Evolutionary conservation across 1,284 basidiomycete genomes (phyloP), one percentile per base, ranked within the genome.

Genomic region (Trametes hirsuta): DNA sequence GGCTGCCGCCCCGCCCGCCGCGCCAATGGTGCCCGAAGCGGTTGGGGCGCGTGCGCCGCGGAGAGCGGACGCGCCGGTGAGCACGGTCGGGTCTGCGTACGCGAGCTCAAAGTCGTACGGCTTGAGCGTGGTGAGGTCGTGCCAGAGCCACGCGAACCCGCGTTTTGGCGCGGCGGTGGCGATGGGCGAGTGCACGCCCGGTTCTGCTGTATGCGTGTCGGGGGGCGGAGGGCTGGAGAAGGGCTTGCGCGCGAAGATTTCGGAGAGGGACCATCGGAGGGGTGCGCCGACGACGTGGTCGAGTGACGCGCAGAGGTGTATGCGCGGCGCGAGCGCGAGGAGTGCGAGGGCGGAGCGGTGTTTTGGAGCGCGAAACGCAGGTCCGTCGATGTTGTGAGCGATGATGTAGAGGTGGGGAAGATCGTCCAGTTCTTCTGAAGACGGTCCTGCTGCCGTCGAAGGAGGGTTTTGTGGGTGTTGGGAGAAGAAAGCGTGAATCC

Each of bases 331-430:
- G 21, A 85, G 81, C 0, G 90, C 90, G 40, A 97, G 83, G 6
- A 88, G 77, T 0, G 86, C 81, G 34, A 97, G 80, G 30, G 83
- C 79, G 0, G 87, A 77, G 71, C 84, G 85, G 30, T 84, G 78
- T 67, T 87, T 87, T 18, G 82, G 69, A 0, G 81, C 74, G 42
- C 93, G 89, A 25, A 96, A 78, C 2, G 84, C 75, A 0, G 87
- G 81, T 0, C 88, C 82, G 68, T 98, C 95, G 70, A 97, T 87
- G 75, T 93, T 95, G 78, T 98, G 94, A 21, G 97, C 79, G 66
- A 95, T 74, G 59, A 97, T 76, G 70, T 87, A 95, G 25, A 97
- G 80, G 22, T 84, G 72, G 39, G 71, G 70, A 66, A 73, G 73
- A 51, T 59, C 64, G 15, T 24, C 30, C 44, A 30, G 42, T 11